Base-by-base conservation (phyloP, 768 basidiomycete species). In the Psilocybe cubensis region DNA sequence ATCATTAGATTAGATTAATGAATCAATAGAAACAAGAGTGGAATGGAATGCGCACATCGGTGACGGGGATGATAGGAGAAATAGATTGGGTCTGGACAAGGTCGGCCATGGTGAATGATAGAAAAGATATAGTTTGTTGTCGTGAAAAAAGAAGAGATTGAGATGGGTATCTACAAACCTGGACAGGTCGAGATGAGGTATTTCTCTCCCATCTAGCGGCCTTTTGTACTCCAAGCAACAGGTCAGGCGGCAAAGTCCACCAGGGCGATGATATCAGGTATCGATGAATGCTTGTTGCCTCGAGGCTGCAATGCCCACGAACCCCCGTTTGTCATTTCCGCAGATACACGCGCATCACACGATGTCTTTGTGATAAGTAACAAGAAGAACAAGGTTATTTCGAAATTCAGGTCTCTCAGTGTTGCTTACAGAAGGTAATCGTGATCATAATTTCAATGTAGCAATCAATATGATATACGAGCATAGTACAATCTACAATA, bases 21-120 rank as follows among this genome's bases (percentile, higher is more conserved):
- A 40, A 23, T 46, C 21, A 44, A 31, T n/a, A 28, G 6, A 28
- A 44, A 27, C n/a, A n/a, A 28, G 43, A 24, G 43, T 14, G 12
- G 6, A 12, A 23, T n/a, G 14, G 14, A 3, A 23, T 31, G 61
- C 70, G 52, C 58, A 73, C 73, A 64, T 74, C 73, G 55, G 66
- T 71, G 55, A 74, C 73, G 31, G 73, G 73, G 59, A 74, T 72
- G 49, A 72, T 72, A 49, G 66, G 72, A 40, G 68, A 44, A 47
- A 59, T 48, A 42, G 60, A 54, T 52, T 65, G 67, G 59, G 58
- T 57, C 50, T 65, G 67, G 61, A 61, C 38, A 43, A 35, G 48
- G 51, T 65, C 61, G 47, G 64, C 54, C 64, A 65, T 65, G 31
- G 27, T 58, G 57, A 58, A 59, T 60, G 58, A 59, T 45, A 49